Evolutionary conservation across 805 yeast genomes (phyloP).

Genomic region (Starmerella vitae): DNA sequence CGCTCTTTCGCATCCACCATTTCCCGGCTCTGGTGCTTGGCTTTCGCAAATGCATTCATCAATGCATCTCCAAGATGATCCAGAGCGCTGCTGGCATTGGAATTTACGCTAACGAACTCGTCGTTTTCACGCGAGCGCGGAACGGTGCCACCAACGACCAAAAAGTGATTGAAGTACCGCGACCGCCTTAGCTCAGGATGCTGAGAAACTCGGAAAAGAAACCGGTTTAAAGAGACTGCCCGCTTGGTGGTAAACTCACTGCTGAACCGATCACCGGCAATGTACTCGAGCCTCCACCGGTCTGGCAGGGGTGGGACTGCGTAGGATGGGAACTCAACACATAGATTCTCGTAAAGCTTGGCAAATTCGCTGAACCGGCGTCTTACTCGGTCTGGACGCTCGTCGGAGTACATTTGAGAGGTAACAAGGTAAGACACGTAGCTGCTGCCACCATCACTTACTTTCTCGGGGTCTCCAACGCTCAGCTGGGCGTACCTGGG

Average conservation of each 20-base stretch:
- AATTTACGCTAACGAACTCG: neutral
- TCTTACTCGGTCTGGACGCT: conserved; percentile 34
- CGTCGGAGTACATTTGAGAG: conserved; percentile 30
- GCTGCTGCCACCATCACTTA: conserved; percentile 29
- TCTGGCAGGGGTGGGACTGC: conserved; percentile 91
- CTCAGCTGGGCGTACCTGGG: conserved; percentile 12
- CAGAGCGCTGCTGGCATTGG: conserved; percentile 11
- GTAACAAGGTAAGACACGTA: conserved; percentile 58
- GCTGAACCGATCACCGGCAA: conserved; percentile 86
- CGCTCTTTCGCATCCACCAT: conserved; percentile 72
- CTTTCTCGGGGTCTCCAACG: conserved; percentile 22
- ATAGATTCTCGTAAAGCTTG: conserved; percentile 57
- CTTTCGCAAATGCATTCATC: conserved; percentile 84
- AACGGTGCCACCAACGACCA: conserved; percentile 36
- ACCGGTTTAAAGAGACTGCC: conserved; percentile 65
- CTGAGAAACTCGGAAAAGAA: conserved; percentile 53
- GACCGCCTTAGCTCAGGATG: conserved; percentile 65
- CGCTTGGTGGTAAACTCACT: conserved; percentile 72
- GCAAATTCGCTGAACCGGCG: conserved; percentile 83
- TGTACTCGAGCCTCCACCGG: conserved; percentile 76
- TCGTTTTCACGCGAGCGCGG: conserved; percentile 35
- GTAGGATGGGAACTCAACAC: conserved; percentile 69
- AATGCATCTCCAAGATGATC: conserved; percentile 84
- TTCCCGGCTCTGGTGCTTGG: conserved; percentile 50
- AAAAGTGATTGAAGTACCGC: conserved; percentile 53